A percentile compares a stretch with the other conserved stretches of the same genome.
phyloP scores from a whole-genome alignment of 352 stramenopile genomes.

The Globisporangium cylindrosporum region DNA sequence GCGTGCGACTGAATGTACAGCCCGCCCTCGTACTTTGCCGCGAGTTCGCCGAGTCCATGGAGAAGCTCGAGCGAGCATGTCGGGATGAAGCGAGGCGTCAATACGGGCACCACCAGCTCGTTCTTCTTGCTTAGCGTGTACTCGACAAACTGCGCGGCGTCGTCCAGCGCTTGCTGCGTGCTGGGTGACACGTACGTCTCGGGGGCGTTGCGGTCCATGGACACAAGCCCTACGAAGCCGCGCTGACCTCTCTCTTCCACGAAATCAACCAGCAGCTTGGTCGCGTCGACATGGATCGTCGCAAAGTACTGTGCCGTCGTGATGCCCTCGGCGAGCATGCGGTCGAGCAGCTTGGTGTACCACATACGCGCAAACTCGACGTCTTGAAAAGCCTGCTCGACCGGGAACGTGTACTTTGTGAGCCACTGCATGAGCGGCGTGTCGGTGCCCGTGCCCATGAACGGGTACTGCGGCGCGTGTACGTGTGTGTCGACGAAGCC shows the following conservation, averaged over 20 bases:
- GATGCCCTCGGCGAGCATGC: conserved; percentile 74
- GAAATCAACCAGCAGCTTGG: conserved; percentile 77
- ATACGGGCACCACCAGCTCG: conserved; percentile 63
- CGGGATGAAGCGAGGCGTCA: conserved; percentile 91
- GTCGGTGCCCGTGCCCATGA: conserved; percentile 88
- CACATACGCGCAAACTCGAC: conserved; percentile 41
- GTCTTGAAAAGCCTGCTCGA: conserved; percentile 72
- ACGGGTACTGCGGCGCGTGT: conserved; percentile 90
- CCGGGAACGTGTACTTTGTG: conserved; percentile 89
- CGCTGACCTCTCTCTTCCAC: conserved; percentile 64
- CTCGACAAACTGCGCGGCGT: conserved; percentile 77
- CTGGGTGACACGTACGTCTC: conserved; percentile 65
- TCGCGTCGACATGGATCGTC: conserved; percentile 80
- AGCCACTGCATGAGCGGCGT: conserved; percentile 91
- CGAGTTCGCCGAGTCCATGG: conserved; percentile 62
- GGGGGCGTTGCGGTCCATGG: conserved; percentile 89
- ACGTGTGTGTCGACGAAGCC: conserved; percentile 91
- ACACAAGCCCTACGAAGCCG: conserved; percentile 87
- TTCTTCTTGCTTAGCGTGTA: conserved; percentile 43
- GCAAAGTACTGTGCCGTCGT: conserved; percentile 91
- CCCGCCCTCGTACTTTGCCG: conserved; percentile 45
- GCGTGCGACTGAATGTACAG: conserved; percentile 86
- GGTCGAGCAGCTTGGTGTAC: conserved; percentile 74
- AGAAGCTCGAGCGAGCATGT: conserved; percentile 85
- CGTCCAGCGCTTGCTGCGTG: conserved; percentile 49